These are phyloP conservation scores for Botryotinia convoluta DNA, from an alignment of 2,329 filamentous ascomycete species.

Conservation along the genomic window DNA sequence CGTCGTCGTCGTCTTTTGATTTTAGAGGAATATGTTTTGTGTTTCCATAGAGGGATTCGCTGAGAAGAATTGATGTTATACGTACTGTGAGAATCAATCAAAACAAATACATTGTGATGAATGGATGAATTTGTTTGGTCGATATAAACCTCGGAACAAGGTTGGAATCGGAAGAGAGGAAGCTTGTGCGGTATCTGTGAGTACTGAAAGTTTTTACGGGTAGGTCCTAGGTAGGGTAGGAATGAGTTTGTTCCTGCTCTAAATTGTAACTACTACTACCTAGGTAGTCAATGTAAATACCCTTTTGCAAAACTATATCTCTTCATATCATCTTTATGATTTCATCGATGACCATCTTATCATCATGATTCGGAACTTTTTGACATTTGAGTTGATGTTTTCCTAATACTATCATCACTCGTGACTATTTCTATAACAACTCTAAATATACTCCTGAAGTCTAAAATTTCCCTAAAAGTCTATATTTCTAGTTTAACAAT, in stretches of 20 bases:
- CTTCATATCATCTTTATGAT: background rate
- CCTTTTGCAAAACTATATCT: background rate
- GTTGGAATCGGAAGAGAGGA: background rate
- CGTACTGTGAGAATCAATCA: background rate
- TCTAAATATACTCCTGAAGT: background rate
- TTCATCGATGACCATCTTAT: background rate
- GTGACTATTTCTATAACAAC: background rate
- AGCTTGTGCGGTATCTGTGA: background rate
- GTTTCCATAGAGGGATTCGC: background rate
- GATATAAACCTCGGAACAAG: background rate
- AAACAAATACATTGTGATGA: background rate
- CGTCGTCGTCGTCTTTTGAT: background rate
- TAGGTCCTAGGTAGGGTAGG: background rate
- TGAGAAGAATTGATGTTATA: background rate
- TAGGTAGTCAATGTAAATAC: background rate
- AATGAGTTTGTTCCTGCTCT: conserved; percentile 2
- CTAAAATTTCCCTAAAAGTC: background rate
- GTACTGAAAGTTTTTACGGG: background rate
- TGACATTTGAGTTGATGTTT: background rate
- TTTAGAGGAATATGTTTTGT: background rate
- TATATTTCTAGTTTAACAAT: background rate
- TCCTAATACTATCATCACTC: background rate
- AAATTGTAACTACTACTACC: background rate
- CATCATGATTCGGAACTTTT: background rate
- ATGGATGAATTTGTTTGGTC: background rate